Evolutionary conservation across 257 asterid species (phyloP).

Genomic region (Nicotiana paniculata): DNA sequence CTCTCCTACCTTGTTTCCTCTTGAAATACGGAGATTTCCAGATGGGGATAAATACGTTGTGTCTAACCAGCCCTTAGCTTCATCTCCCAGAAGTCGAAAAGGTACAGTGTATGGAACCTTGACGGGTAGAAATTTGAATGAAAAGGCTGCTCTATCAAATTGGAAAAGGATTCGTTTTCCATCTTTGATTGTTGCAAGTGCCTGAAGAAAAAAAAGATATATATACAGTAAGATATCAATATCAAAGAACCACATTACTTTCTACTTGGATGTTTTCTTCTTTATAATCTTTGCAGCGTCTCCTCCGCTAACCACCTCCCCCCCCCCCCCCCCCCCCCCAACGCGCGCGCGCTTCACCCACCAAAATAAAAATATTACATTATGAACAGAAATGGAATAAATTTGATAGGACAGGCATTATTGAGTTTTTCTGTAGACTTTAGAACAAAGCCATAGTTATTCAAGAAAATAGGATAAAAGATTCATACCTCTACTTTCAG

Average conservation of each 20-base stretch:
- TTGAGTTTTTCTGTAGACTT: too few species aligned
- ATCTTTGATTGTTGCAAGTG: slow-evolving; percentile 64
- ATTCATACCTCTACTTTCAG: slow-evolving; percentile 82
- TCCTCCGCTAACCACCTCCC: too few species aligned
- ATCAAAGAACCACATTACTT: neutral
- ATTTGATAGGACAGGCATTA: neutral
- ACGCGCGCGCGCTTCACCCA: too few species aligned
- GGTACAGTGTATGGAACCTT: slow-evolving; percentile 95
- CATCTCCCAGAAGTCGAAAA: slow-evolving; percentile 87
- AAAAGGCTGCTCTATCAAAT: slow-evolving; percentile 88
- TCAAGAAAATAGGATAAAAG: neutral
- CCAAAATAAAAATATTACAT: too few species aligned
- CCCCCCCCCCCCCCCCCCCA: too few species aligned
- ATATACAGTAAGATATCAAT: neutral
- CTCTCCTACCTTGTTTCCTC: slow-evolving; percentile 80
- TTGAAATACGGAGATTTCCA: slow-evolving; percentile 79
- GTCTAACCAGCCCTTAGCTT: slow-evolving; percentile 96
- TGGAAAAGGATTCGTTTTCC: slow-evolving; percentile 66
- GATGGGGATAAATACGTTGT: slow-evolving; percentile 85
- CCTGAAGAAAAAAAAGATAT: slow-evolving; percentile 28
- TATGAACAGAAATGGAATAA: neutral
- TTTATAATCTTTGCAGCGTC: too few species aligned
- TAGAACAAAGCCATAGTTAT: too few species aligned
- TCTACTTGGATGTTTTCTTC: too few species aligned
- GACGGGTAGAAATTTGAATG: slow-evolving; percentile 78